phyloP scores from a whole-genome alignment of 2,329 filamentous ascomycete genomes.

The Trichoderma afroharzianum region DNA sequence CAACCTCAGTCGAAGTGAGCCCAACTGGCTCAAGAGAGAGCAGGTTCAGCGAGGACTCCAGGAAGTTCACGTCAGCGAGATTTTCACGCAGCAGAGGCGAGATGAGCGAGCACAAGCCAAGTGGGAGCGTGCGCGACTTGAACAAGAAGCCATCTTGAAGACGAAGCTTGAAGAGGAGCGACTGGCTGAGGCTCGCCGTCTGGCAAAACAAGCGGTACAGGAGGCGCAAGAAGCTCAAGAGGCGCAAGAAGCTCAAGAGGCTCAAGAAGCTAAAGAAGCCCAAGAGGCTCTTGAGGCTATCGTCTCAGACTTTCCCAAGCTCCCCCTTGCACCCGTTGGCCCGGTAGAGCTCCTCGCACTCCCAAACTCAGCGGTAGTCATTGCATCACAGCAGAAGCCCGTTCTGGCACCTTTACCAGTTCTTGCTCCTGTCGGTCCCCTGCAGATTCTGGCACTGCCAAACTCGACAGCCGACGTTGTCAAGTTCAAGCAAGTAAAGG shows the following conservation, averaged over 20 bases:
- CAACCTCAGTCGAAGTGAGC: slow-evolving; percentile 87
- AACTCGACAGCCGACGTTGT: slow-evolving; percentile 41
- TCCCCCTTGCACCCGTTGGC: slow-evolving; percentile 39
- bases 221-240: not conserved
- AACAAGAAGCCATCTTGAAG: slow-evolving; percentile 78
- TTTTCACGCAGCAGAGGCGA: slow-evolving; percentile 71
- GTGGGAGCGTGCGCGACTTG: slow-evolving; percentile 83
- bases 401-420: not conserved
- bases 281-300: not conserved
- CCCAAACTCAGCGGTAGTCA: slow-evolving; percentile 45
- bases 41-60: slow-evolving; percentile 65
- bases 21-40: slow-evolving; percentile 84
- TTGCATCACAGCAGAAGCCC: not conserved
- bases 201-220: slow-evolving; percentile 16
- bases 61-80: slow-evolving; percentile 71
- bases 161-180: slow-evolving; percentile 51
- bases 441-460: slow-evolving; percentile 40
- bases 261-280: not conserved
- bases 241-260: not conserved
- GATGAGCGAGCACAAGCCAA: slow-evolving; percentile 82
- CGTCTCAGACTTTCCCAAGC: not conserved
- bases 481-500: not conserved
- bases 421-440: slow-evolving; percentile 2
- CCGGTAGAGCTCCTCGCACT: slow-evolving; percentile 44
- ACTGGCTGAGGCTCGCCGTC: slow-evolving; percentile 23